phyloP scores from a whole-genome alignment of 164 flowering plant genomes.

The Saururus chinensis region DNA sequence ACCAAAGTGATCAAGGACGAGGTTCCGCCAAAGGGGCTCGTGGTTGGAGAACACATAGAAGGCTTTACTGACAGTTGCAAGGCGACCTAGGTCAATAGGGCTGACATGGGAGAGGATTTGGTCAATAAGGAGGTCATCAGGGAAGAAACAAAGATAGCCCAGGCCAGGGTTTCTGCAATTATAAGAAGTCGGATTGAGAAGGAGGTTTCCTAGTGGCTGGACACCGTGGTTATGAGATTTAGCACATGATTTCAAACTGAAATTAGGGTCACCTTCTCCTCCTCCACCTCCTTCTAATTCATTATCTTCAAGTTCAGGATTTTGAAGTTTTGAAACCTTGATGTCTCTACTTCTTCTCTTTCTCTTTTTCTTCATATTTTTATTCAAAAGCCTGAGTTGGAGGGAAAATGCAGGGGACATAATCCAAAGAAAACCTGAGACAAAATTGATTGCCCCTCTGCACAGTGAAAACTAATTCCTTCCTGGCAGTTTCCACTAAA shows the following conservation, averaged over 20 bases:
- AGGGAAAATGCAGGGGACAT: conserved; percentile 1
- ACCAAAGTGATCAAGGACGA: conserved; percentile 48
- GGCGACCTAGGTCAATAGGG: conserved; percentile 45
- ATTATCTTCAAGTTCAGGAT: conserved; percentile 7
- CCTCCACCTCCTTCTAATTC: conserved; percentile 11
- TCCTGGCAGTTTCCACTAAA: no score
- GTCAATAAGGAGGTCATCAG: conserved; percentile 86
- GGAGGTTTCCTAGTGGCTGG: conserved; percentile 84
- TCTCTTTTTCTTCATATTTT: conserved; percentile 10
- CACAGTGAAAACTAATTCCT: no score
- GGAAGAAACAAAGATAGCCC: conserved; percentile 51
- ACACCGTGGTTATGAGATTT: conserved; percentile 62
- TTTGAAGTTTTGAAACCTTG: conserved; percentile 6
- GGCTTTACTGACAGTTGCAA: conserved; percentile 69
- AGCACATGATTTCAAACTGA: conserved; percentile 53
- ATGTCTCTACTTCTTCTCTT: conserved; percentile 12
- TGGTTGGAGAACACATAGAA: conserved; percentile 71
- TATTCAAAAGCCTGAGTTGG: neutral
- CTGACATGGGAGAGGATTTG: conserved; percentile 49
- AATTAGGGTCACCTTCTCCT: conserved; percentile 22
- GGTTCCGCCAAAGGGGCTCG: conserved; percentile 92
- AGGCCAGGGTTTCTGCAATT: conserved; percentile 87
- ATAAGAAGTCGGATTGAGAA: conserved; percentile 31
- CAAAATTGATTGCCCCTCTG: no score
- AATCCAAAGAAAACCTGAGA: neutral